phyloP scores from a whole-genome alignment of 78 protist genomes.

The Diacronema lutheri region DNA sequence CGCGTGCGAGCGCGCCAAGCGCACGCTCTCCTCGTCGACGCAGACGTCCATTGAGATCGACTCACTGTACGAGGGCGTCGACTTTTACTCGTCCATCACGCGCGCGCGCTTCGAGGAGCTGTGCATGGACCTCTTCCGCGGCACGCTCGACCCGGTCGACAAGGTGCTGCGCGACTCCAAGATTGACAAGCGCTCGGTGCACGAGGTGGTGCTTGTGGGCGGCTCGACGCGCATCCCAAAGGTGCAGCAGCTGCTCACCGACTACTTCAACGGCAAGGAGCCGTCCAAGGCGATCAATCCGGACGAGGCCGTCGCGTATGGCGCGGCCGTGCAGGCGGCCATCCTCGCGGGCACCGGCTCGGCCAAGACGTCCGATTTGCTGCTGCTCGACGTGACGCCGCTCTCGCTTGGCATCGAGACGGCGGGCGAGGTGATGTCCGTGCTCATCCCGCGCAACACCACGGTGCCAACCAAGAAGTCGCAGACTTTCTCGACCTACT shows the following conservation, averaged over 20 bases:
- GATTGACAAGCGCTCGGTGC: conserved; percentile 66
- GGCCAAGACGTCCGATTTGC: conserved; percentile 52
- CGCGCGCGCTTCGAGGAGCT: conserved; percentile 98
- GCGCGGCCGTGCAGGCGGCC: conserved; percentile 99
- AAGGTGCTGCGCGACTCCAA: conserved; percentile 85
- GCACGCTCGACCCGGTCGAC: conserved; percentile 85
- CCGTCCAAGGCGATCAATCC: conserved; percentile 90
- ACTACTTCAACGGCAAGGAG: conserved; percentile 96
- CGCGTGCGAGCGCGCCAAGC: conserved; percentile 77
- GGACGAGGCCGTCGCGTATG: conserved; percentile 99
- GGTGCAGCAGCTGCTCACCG: conserved; percentile 89
- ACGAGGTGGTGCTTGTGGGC: conserved; percentile 96
- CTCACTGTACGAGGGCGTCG: conserved; percentile 91
- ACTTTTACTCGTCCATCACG: conserved; percentile 88
- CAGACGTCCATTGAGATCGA: conserved; percentile 94
- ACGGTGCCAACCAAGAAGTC: conserved; percentile 95
- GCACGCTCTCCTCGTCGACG: conserved; percentile 67
- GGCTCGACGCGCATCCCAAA: conserved; percentile 98
- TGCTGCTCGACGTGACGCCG: conserved; percentile 96
- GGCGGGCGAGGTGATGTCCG: conserved; percentile 98
- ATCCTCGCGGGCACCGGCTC: conserved; percentile 75
- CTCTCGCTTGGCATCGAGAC: conserved; percentile 98
- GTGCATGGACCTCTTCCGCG: conserved; percentile 85
- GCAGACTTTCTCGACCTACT: conserved; percentile 93
- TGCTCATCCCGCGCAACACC: conserved; percentile 95